Conservation (phyloP, 2,329 filamentous ascomycete species). For the Calonectria pauciramosa region DNA sequence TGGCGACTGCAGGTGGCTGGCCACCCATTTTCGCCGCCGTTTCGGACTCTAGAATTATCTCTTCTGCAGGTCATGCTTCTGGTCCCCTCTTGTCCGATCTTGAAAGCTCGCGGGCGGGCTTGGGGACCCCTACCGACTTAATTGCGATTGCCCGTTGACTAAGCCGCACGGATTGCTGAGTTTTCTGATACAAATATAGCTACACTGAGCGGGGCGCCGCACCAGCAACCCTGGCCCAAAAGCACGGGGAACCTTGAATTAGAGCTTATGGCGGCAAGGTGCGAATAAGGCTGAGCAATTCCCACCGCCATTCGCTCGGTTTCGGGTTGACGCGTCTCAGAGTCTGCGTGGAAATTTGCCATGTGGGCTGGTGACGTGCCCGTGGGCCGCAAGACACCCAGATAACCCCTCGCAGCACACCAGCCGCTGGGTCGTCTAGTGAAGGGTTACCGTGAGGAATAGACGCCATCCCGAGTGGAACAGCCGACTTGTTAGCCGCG, state of each 20-base stretch:
- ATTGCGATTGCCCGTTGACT: slow-evolving; percentile 1
- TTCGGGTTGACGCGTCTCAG: slow-evolving; percentile 15
- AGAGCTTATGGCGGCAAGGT: slow-evolving; percentile 28
- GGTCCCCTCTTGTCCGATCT: background rate
- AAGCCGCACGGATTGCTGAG: background rate
- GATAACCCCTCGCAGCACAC: slow-evolving; percentile 27
- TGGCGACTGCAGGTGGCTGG: slow-evolving; percentile 26
- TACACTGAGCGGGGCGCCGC: background rate
- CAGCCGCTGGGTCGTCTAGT: slow-evolving; percentile 31
- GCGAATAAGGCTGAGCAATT: slow-evolving; percentile 38
- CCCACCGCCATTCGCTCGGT: slow-evolving; percentile 24
- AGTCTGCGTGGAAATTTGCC: background rate
- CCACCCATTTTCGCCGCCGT: slow-evolving; percentile 20
- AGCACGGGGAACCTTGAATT: slow-evolving; percentile 5
- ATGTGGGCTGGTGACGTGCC: background rate
- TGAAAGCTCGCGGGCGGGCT: background rate
- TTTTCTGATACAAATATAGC: background rate
- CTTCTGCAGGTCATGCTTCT: slow-evolving; percentile 11
- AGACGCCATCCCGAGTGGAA: slow-evolving; percentile 48
- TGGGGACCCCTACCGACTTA: background rate
- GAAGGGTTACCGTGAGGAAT: slow-evolving; percentile 42
- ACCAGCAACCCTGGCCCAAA: background rate
- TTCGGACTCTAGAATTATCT: slow-evolving; percentile 17
- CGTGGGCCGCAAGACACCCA: background rate
- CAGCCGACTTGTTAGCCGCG: slow-evolving; percentile 45